Base-by-base conservation (phyloP, 1,139 yeast genomes). In the Ogataea hybrid region DNA sequence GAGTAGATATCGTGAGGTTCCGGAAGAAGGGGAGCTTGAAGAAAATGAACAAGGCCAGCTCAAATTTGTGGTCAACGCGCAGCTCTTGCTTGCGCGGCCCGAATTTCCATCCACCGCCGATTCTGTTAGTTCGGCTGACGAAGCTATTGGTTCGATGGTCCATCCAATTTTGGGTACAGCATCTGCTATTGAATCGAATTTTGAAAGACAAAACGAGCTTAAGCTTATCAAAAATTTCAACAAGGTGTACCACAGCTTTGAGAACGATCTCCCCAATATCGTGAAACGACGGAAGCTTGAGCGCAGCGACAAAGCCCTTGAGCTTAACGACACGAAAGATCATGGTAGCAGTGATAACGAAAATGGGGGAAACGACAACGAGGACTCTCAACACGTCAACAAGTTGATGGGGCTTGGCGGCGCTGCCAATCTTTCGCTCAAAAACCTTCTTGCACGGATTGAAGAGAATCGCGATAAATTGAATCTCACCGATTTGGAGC, bases 201-300 rank as follows among this genome's bases (percentile, higher is more conserved):
- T 60, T 12, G 65, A 62, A 39, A 59, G 60, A 22, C 60, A 56
- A 39, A 63, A 62, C 37, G 68, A 65, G 46, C 39, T 62, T 6
- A 61, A 59, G 20, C 53, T 74, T 16, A 68, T 74, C 43, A 69
- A 65, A 40, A 73, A 69, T 51, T 73, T 75, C 58, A 70, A 70
- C 52, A 84, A 75, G 57, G 79, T 85, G 31, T 89, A 88, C 58
- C 96, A 89, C 58, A 81, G 78, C 47, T 87, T 88, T 59, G 97
- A 90, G 57, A 77, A 79, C 50, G 97, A 89, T 59, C 69, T 79
- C 51, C 95, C 86, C 44, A 85, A 92, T 1, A 70, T 87, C 39
- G 70, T 82, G 42, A 87, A 88, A 55, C 73, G 95, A 58, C 66
- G 89, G 50, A 86, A 83, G 56, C 68, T 89, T 30, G 95, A 87